Evolutionary conservation across 2,329 filamentous ascomycete genomes (phyloP), one percentile per base, ranked within the genome.

Genomic region (Huntiella abstrusa): DNA sequence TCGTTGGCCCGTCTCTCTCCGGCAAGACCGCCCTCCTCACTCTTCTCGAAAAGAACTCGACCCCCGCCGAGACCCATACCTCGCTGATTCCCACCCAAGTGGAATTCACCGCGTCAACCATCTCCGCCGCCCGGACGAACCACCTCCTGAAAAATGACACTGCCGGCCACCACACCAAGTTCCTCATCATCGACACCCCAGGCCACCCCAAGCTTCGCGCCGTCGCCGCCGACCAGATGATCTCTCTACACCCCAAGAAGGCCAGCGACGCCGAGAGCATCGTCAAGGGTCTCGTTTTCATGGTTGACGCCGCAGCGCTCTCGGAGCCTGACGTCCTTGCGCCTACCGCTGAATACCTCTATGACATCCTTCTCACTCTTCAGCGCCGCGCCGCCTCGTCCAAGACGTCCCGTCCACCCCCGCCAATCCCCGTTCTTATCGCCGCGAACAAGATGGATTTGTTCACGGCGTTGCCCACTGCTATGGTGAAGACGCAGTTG

Each of bases 361-460:
- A 96, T 64, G 87, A 96, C 51, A 65, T 92, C 1, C 71, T 98
- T n/a, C 69, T 96, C 3, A 60, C 73, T 3, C 67, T 98, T 49
- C 91, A 96, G 65, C 82, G 79, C 61, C 71, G 79, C 41, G 71
- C 76, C 42, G 71, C 73, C 28, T 54, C 54, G 32, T 52, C 56
- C 38, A 61, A 58, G 54, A 51, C 50, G 2, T 52, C 69, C 40
- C 78, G 75, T 54, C 67, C 66, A 0, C 70, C 73, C 0, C 63
- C 67, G 16, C 68, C 73, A 16, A 69, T 91, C 6, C 77, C 83
- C 0, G 70, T 98, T 5, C 69, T 98, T 33, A 67, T 98, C 33
- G 87, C 86, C 1, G 87, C 86, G 46, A 98, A 96, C 63, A 98
- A 98, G 69, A 73, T 86, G 58, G 91, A 98, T 60, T 69, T 98